phyloP scores from a whole-genome alignment of 495 filamentous ascomycete genomes.

The Hyaloscypha finlandica region DNA sequence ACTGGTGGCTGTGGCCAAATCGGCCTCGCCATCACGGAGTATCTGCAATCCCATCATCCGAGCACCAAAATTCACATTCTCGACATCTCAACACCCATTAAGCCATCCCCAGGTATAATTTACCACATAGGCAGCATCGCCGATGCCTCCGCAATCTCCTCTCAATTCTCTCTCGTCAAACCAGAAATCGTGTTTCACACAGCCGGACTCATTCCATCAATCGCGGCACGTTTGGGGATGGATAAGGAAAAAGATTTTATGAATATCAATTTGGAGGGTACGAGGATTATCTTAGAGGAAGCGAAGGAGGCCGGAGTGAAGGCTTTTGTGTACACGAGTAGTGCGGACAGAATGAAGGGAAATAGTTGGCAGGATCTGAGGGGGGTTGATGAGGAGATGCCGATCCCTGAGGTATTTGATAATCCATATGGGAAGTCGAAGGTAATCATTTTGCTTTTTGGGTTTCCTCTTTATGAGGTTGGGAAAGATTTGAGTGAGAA shows the following conservation, averaged over 20 bases:
- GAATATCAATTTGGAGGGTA: constrained; percentile 65
- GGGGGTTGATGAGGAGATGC: constrained; percentile 70
- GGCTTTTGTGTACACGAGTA: constrained; percentile 77
- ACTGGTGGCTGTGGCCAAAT: constrained; percentile 7
- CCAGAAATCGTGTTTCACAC: constrained; percentile 18
- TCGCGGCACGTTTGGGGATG: background rate
- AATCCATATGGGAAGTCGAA: constrained; percentile 72
- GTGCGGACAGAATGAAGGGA: constrained; percentile 61
- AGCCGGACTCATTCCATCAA: background rate
- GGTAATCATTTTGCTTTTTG: constrained; percentile 37
- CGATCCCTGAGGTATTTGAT: constrained; percentile 55
- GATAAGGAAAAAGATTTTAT: constrained; percentile 9
- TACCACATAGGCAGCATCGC: constrained; percentile 6
- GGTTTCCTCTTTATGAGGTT: constrained; percentile 46
- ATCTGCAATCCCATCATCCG: background rate
- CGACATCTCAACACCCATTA: background rate
- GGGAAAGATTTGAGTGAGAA: constrained; percentile 51
- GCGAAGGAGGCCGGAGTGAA: constrained; percentile 61
- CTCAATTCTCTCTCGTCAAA: background rate
- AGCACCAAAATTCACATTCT: background rate
- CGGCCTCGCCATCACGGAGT: background rate
- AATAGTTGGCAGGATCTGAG: constrained; percentile 63
- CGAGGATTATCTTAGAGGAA: constrained; percentile 61
- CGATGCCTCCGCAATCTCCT: background rate
- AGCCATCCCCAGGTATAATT: background rate